Evolutionary conservation across 331 rosid genomes (phyloP).

Genomic region (Rhamnella rubrinervis): DNA sequence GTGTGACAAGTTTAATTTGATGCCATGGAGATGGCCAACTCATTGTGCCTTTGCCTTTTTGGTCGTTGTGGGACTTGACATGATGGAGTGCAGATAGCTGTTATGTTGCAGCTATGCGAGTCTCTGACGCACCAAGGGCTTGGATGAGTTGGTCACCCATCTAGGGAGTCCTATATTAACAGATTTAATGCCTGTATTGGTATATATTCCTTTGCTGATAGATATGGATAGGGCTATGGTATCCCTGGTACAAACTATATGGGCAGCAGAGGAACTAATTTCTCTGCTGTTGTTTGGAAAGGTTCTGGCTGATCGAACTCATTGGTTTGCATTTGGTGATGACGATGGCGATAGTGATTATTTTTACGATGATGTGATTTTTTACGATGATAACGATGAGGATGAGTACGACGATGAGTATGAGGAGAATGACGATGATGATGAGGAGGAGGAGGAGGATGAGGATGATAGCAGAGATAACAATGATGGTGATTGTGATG

Average conservation of each 20-base stretch:
- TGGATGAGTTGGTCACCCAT: neutral
- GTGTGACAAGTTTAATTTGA: neutral
- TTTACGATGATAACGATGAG: neutral
- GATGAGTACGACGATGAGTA: neutral
- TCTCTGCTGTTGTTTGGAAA: constrained; percentile 43
- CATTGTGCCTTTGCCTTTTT: neutral
- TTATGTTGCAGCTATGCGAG: too few species aligned
- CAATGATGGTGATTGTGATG: neutral
- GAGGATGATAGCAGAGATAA: neutral
- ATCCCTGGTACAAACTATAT: constrained; percentile 15
- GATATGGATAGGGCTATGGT: constrained; percentile 3
- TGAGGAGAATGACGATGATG: neutral
- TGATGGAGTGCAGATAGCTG: neutral
- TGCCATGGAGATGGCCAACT: neutral
- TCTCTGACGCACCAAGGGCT: neutral
- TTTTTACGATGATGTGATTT: constrained; percentile 11
- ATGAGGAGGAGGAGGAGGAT: neutral
- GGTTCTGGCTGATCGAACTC: constrained; percentile 43
- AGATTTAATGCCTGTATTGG: constrained; percentile 5
- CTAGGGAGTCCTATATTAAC: constrained; percentile 10
- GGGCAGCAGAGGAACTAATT: constrained; percentile 44
- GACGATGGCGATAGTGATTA: constrained; percentile 17
- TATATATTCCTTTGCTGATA: neutral
- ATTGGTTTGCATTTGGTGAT: constrained; percentile 38
- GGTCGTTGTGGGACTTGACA: constrained; percentile 5